phyloP scores from a whole-genome alignment of 208 protist species.

The Porcisia hertigi region DNA sequence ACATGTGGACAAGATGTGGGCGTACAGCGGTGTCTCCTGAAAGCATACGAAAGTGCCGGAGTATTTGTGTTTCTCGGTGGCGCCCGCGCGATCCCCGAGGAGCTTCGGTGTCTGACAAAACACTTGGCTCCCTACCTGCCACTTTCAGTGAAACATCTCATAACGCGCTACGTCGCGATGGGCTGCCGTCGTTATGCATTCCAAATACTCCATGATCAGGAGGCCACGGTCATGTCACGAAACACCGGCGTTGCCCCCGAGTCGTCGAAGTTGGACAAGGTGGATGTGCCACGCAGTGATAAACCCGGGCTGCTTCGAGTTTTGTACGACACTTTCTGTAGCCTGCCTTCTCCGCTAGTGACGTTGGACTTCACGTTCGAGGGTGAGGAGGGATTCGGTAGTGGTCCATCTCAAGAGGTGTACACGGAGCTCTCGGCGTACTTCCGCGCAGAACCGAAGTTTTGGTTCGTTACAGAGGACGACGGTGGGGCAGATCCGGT shows the following conservation, averaged over 20 bases:
- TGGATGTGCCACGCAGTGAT: conserved; percentile 47
- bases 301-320: conserved; percentile 28
- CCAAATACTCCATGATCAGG: conserved; percentile 59
- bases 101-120: conserved; percentile 33
- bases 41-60: conserved; percentile 36
- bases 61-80: conserved; percentile 59
- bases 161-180: conserved; percentile 64
- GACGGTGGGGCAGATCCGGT: conserved; percentile 29
- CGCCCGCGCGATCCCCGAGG: conserved; percentile 40
- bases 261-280: conserved; percentile 28
- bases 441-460: conserved; percentile 29
- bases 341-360: conserved; percentile 47
- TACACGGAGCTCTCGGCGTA: conserved; percentile 74
- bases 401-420: conserved; percentile 86
- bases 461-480: conserved; percentile 76
- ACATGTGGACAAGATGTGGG: conserved; percentile 25
- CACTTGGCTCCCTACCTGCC: conserved; percentile 43
- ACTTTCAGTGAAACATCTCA: conserved; percentile 52
- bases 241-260: conserved; percentile 47
- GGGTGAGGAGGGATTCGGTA: conserved; percentile 82
- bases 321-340: conserved; percentile 55
- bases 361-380: conserved; percentile 80
- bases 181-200: conserved; percentile 78
- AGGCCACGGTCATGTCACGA: conserved; percentile 51
- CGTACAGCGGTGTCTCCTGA: conserved; percentile 53